Percentiles rank a stretch among this genome's conserved stretches.
Evolutionary conservation across 225 moss, liverwort and hornwort genomes (phyloP).

Genomic region (Asterella californica): DNA sequence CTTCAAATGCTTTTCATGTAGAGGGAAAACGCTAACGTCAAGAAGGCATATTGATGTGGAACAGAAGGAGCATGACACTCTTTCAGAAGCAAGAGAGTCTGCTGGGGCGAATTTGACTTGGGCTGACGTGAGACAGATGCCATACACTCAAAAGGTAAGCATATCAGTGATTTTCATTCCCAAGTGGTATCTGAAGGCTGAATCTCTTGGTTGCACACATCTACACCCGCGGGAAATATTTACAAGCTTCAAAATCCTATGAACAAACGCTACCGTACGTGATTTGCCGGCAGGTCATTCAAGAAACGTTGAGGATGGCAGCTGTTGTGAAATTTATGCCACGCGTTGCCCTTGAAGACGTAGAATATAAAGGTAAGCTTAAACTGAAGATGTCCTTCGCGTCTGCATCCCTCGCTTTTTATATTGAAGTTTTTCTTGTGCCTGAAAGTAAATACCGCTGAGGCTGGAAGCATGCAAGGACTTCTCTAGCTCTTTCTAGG

Average conservation of each 20-base stretch:
- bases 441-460: background rate
- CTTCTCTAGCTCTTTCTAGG: background rate
- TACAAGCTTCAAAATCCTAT: background rate
- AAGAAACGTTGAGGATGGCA: background rate
- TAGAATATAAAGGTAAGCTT: background rate
- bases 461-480: background rate
- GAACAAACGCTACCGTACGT: background rate
- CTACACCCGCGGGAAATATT: background rate
- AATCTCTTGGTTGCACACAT: background rate
- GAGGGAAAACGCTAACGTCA: too few species aligned
- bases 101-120: background rate
- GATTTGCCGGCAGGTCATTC: background rate
- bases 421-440: background rate
- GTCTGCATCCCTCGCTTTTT: background rate
- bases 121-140: slow-evolving; percentile 3
- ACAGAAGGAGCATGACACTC: slow-evolving; percentile 2
- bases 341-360: background rate
- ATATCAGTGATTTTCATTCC: background rate
- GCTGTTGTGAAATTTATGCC: background rate
- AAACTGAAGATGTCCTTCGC: background rate
- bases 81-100: background rate
- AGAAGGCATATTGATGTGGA: background rate
- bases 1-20: too few species aligned
- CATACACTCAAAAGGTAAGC: slow-evolving; percentile 4
- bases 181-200: background rate